phyloP scores from a whole-genome alignment of 257 asterid genomes.

The Gynochthodes officinalis region DNA sequence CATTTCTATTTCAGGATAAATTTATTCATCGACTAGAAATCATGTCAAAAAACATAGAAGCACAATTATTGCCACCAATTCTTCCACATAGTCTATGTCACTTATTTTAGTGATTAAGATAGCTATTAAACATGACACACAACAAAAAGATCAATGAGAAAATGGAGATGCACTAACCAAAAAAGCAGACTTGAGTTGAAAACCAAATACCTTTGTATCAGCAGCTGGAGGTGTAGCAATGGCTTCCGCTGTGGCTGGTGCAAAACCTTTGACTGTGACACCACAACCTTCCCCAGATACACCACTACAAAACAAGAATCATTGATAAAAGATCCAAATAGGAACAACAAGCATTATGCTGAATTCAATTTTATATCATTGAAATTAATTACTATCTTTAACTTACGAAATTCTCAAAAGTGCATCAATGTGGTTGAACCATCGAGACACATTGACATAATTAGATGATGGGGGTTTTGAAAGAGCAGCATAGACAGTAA shows the following conservation, averaged over 20 bases:
- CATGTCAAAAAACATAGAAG: background rate
- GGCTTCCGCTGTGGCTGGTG: conserved; percentile 36
- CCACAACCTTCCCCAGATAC: conserved; percentile 71
- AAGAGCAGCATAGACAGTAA: conserved; percentile 54
- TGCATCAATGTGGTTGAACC: conserved; percentile 37
- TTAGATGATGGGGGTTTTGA: conserved; percentile 59
- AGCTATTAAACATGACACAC: background rate
- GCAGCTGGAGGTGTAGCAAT: conserved; percentile 60
- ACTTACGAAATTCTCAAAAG: conserved; percentile 40
- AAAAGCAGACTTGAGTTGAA: background rate
- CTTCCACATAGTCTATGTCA: background rate
- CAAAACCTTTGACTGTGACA: conserved; percentile 53
- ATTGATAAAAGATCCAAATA: background rate
- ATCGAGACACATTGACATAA: conserved; percentile 37
- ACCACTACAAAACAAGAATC: conserved; percentile 41
- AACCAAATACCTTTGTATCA: conserved; percentile 43
- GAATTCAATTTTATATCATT: background rate
- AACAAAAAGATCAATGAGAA: background rate
- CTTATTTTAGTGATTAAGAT: background rate
- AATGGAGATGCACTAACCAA: background rate
- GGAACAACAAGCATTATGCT: background rate
- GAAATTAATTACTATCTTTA: background rate
- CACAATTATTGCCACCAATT: too few species aligned
- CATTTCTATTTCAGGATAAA: background rate
- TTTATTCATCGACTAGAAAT: background rate